Evolutionary conservation across 352 stramenopile species (phyloP).

Genomic region (Halophytophthora polymorphica): DNA sequence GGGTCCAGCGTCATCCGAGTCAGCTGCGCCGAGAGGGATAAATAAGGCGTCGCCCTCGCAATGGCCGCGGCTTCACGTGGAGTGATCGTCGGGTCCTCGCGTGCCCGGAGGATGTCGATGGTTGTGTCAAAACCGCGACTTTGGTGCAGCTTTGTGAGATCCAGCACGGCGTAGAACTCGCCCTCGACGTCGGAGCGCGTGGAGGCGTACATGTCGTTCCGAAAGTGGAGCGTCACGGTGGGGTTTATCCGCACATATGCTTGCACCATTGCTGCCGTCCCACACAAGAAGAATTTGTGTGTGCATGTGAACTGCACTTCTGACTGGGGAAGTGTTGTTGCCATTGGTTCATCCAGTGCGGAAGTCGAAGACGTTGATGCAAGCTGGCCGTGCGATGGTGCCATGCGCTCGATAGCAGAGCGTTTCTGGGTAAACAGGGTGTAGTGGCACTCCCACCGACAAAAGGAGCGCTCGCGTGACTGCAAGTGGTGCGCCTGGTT

Average conservation of each 20-base stretch:
- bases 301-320: conserved; percentile 60
- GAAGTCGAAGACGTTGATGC: conserved; percentile 1
- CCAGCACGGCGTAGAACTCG: conserved; percentile 50
- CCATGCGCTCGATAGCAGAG: conserved; percentile 47
- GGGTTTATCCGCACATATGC: conserved; percentile 33
- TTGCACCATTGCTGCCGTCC: conserved; percentile 27
- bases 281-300: conserved; percentile 56
- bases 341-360: not conserved
- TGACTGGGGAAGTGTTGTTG: conserved; percentile 2
- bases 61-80: conserved; percentile 50
- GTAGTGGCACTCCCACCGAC: conserved; percentile 76
- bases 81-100: conserved; percentile 35
- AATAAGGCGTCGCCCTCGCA: conserved; percentile 34
- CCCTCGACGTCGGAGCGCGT: conserved; percentile 35
- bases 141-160: conserved; percentile 32
- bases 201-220: conserved; percentile 77
- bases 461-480: conserved; percentile 49
- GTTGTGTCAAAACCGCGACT: conserved; percentile 36
- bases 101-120: conserved; percentile 41
- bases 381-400: conserved; percentile 6
- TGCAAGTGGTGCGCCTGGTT: conserved; percentile 66
- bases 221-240: conserved; percentile 33
- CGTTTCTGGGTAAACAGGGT: conserved; percentile 48
- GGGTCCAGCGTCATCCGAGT: conserved; percentile 32
- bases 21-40: conserved; percentile 53